phyloP scores from a whole-genome alignment of 73 alveolate genomes.

The Tetrahymena malaccensis region DNA sequence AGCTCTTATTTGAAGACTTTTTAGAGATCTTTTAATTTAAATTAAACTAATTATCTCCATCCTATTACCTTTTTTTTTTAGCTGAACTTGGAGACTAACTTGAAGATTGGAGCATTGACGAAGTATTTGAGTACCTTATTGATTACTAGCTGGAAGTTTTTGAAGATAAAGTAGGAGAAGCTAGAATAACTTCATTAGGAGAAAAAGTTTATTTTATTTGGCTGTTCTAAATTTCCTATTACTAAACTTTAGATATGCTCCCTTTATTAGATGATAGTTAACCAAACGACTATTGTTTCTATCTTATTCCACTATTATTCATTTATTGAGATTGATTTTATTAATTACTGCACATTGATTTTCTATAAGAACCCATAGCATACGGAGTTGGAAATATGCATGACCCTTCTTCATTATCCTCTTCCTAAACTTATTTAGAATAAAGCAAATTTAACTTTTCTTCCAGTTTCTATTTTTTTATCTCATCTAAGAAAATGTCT shows the following conservation, averaged over 20 bases:
- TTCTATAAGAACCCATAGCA: background rate
- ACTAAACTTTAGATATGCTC: background rate
- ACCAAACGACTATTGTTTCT: background rate
- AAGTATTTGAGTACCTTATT: background rate
- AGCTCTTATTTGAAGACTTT: background rate
- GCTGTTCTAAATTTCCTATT: background rate
- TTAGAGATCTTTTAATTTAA: background rate
- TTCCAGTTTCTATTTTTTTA: background rate
- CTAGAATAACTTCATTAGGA: background rate
- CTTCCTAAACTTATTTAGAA: background rate
- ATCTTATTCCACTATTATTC: background rate
- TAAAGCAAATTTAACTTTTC: background rate
- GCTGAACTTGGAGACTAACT: background rate
- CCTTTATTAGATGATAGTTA: background rate
- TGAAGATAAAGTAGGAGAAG: background rate
- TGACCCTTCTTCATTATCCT: background rate
- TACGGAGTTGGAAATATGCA: background rate
- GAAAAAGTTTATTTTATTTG: background rate
- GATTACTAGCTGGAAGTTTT: background rate
- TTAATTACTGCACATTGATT: background rate
- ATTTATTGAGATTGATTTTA: background rate
- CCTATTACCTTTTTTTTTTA: background rate
- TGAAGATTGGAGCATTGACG: background rate
- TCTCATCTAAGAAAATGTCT: background rate
- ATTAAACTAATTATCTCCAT: background rate